Evolutionary conservation across 495 filamentous ascomycete genomes (phyloP).

Genomic region (Chaetomium fimeti): DNA sequence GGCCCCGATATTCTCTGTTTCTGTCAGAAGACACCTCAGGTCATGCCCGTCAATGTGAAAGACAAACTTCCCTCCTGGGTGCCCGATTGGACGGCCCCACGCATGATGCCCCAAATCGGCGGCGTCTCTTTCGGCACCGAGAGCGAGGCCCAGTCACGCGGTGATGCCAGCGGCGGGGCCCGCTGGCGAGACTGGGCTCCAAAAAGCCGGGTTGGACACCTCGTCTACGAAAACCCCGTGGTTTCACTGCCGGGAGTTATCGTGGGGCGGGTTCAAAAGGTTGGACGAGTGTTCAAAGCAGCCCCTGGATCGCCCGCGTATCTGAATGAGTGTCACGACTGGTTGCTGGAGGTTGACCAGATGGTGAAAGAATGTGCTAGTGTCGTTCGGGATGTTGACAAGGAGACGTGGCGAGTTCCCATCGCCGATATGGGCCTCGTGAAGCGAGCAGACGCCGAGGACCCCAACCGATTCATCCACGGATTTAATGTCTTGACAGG

Average conservation of each 20-base stretch:
- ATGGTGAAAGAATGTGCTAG: not conserved
- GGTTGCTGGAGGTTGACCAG: conserved; percentile 3
- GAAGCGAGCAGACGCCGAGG: conserved; percentile 8
- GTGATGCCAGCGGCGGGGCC: conserved; percentile 3
- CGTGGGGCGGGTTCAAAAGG: not conserved
- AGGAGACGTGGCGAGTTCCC: conserved; percentile 20
- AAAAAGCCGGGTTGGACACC: not conserved
- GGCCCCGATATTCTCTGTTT: conserved; percentile 18
- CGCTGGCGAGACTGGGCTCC: conserved; percentile 16
- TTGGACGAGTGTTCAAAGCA: conserved; percentile 3
- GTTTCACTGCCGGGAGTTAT: conserved; percentile 7
- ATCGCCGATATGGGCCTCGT: conserved; percentile 11
- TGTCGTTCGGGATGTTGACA: not conserved
- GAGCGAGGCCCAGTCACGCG: not conserved
- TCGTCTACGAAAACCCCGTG: conserved; percentile 6
- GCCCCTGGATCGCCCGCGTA: not conserved
- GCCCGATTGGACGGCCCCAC: conserved; percentile 14
- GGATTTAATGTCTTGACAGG: conserved; percentile 17
- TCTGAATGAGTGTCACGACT: not conserved
- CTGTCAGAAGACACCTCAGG: not conserved
- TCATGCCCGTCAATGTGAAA: not conserved
- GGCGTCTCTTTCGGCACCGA: conserved; percentile 4
- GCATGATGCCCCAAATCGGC: not conserved
- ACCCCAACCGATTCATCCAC: not conserved
- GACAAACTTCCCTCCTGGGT: conserved; percentile 16